Conservation (phyloP, 2,329 filamentous ascomycete genomes). For the Lachnellula hyalina region DNA sequence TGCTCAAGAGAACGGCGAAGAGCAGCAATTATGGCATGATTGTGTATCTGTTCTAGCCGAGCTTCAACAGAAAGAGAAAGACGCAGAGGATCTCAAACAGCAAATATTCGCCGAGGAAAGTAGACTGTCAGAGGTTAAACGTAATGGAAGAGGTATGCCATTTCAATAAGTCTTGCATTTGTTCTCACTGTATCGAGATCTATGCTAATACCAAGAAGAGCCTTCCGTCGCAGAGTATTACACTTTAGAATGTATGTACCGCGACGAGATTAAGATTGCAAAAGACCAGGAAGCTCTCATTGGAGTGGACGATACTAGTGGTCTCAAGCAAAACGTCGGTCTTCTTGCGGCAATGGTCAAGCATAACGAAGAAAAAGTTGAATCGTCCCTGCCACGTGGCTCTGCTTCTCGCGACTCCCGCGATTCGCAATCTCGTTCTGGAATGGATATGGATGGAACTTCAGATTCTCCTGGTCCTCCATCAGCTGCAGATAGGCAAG, state of each 20-base stretch:
- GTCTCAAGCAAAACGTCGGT: conserved; percentile 9
- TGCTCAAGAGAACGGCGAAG: conserved; percentile 9
- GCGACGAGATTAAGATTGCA: conserved; percentile 28
- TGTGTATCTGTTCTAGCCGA: background rate
- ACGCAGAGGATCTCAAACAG: conserved; percentile 3
- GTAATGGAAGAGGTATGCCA: background rate
- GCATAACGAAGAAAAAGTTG: conserved; percentile 21
- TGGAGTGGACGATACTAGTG: conserved; percentile 5
- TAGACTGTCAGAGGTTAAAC: background rate
- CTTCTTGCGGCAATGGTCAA: conserved; percentile 19
- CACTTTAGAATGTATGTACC: conserved; percentile 21
- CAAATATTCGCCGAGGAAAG: conserved; percentile 12
- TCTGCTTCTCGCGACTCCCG: conserved; percentile 21
- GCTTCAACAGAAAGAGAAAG: background rate
- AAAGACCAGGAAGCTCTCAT: conserved; percentile 20
- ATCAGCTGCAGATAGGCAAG: conserved; percentile 26
- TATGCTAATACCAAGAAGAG: conserved; percentile 15
- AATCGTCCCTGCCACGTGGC: conserved; percentile 12
- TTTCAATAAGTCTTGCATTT: too few species aligned
- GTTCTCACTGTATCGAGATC: too few species aligned
- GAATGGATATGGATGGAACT: conserved; percentile 28
- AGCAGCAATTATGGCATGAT: conserved; percentile 11
- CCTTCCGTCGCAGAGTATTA: conserved; percentile 22
- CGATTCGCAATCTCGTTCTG: conserved; percentile 21
- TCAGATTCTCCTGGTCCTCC: conserved; percentile 30